Evolutionary conservation across 1,139 yeast genomes (phyloP).

Genomic region (Geotrichum australiense): DNA sequence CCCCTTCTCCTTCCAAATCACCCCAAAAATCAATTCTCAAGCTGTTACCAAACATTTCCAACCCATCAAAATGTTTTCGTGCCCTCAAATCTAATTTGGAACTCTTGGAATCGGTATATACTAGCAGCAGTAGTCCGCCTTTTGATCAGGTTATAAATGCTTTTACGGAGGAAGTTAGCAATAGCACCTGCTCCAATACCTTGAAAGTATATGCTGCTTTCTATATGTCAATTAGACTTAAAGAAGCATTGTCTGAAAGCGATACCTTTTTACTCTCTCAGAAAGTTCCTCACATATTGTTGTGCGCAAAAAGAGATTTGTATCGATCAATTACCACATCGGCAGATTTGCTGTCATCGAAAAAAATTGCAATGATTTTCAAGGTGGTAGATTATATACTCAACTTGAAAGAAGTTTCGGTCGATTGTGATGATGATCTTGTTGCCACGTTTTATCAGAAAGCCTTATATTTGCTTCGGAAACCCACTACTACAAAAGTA

Average conservation of each 20-base stretch:
- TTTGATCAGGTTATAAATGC: not conserved
- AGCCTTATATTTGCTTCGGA: constrained; percentile 23
- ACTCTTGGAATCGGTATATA: constrained; percentile 6
- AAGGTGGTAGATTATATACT: constrained; percentile 26
- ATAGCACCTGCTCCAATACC: not conserved
- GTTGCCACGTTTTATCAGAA: constrained; percentile 24
- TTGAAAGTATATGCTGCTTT: constrained; percentile 12
- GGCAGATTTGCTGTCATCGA: constrained; percentile 6
- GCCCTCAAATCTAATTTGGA: not conserved
- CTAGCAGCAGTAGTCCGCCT: constrained; percentile 5
- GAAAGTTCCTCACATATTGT: constrained; percentile 5
- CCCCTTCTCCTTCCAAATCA: constrained; percentile 1
- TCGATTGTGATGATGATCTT: constrained; percentile 21
- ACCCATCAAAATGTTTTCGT: not conserved
- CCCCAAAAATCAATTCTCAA: constrained; percentile 10
- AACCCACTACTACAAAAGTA: constrained; percentile 19
- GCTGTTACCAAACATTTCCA: not conserved
- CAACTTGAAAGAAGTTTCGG: constrained; percentile 23
- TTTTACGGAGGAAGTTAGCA: constrained; percentile 3
- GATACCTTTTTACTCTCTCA: not conserved
- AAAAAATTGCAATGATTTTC: constrained; percentile 20
- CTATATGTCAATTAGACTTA: constrained; percentile 8
- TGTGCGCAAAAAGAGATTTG: constrained; percentile 13
- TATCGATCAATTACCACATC: constrained; percentile 4
- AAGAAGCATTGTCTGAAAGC: not conserved